phyloP scores from a whole-genome alignment of 805 yeast species.

The Torulaspora microellipsoides region DNA sequence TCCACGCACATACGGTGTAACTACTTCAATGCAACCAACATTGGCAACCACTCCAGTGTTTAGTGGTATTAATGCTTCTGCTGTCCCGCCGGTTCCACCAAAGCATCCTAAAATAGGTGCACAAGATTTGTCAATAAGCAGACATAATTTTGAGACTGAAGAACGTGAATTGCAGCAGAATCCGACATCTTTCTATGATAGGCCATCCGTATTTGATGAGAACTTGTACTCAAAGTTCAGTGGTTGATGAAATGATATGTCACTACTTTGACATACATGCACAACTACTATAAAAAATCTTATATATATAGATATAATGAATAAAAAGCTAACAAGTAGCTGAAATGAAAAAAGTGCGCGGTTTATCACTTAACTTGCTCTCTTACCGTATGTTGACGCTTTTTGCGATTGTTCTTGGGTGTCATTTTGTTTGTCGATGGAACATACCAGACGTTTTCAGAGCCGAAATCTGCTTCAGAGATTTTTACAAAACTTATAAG shows the following conservation, averaged over 20 bases:
- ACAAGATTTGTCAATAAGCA: not conserved
- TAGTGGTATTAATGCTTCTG: not conserved
- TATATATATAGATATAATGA: no score
- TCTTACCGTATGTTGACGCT: not conserved
- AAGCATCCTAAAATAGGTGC: slow-evolving; percentile 8
- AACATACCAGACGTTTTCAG: slow-evolving; percentile 34
- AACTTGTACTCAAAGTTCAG: slow-evolving; percentile 40
- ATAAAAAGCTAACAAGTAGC: no score
- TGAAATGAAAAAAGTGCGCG: no score
- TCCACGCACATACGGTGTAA: slow-evolving; percentile 5
- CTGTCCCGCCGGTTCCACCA: slow-evolving; percentile 23
- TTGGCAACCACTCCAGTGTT: slow-evolving; percentile 1
- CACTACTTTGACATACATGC: no score
- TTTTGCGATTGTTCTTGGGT: not conserved
- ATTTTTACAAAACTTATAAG: slow-evolving; percentile 60
- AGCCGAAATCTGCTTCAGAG: slow-evolving; percentile 46
- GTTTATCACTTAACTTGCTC: not conserved
- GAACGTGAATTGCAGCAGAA: slow-evolving; percentile 27
- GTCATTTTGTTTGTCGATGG: slow-evolving; percentile 9
- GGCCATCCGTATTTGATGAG: slow-evolving; percentile 49
- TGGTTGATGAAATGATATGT: slow-evolving; percentile 3
- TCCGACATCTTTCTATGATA: slow-evolving; percentile 43
- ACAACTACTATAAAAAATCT: no score
- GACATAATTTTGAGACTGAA: slow-evolving; percentile 14
- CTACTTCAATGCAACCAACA: not conserved